A percentile compares a stretch with the other conserved stretches of the same genome.
Conservation (phyloP, 2,329 filamentous ascomycete genomes). For the Didymella exigua region DNA sequence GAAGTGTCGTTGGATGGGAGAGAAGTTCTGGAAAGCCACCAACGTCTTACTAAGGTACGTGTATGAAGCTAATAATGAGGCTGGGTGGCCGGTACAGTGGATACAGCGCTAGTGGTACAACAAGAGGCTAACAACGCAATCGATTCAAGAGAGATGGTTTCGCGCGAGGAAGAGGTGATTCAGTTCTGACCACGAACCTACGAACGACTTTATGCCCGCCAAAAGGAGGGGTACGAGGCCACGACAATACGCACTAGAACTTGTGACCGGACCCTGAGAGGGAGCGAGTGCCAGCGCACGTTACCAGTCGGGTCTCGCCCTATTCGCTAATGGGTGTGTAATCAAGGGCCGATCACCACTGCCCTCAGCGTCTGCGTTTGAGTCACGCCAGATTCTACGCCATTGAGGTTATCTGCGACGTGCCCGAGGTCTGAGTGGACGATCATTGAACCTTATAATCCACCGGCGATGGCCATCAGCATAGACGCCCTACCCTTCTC, state of each 20-base stretch:
- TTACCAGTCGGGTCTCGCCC: neutral
- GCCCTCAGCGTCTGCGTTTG: neutral
- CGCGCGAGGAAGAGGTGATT: neutral
- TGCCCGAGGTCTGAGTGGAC: slow-evolving; percentile 3
- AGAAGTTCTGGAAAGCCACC: neutral
- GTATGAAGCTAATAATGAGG: neutral
- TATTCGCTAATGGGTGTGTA: slow-evolving; percentile 1
- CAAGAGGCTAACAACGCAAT: neutral
- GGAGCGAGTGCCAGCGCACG: neutral
- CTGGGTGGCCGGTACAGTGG: neutral
- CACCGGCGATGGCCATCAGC: neutral
- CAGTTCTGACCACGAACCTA: neutral
- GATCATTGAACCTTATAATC: slow-evolving; percentile 12
- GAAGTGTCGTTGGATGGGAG: neutral
- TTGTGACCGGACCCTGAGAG: slow-evolving; percentile 4
- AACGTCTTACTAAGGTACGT: neutral
- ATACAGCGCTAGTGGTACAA: neutral
- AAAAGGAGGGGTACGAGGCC: neutral
- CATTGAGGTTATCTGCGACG: neutral
- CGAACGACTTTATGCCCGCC: neutral
- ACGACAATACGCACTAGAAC: neutral
- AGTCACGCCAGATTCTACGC: neutral
- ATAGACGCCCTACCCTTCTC: slow-evolving; percentile 1
- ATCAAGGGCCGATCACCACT: neutral
- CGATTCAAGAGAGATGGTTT: neutral